Conservation (phyloP, 805 yeast species). For the Ogataea ramenticola region DNA sequence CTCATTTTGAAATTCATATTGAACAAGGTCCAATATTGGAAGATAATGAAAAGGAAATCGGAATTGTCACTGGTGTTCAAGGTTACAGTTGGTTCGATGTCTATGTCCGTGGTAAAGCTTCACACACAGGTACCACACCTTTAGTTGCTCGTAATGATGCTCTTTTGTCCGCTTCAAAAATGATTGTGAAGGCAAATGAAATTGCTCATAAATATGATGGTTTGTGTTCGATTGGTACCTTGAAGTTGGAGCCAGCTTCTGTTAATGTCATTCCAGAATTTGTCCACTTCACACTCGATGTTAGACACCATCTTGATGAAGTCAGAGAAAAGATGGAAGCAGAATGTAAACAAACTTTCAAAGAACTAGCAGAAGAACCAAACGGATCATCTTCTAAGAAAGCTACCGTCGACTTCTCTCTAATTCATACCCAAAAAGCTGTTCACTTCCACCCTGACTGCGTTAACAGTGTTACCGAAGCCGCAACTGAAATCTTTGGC, state of each 20-base stretch:
- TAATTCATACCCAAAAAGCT: slow-evolving; percentile 45
- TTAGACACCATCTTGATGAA: slow-evolving; percentile 47
- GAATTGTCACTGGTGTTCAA: slow-evolving; percentile 62
- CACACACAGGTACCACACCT: slow-evolving; percentile 74
- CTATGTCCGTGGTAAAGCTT: slow-evolving; percentile 53
- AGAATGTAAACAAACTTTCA: slow-evolving; percentile 32
- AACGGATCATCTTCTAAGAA: slow-evolving; percentile 21
- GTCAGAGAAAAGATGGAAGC: slow-evolving; percentile 27
- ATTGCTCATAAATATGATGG: slow-evolving; percentile 47
- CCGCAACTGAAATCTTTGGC: slow-evolving; percentile 46
- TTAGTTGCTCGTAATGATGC: slow-evolving; percentile 56
- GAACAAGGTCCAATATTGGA: slow-evolving; percentile 75
- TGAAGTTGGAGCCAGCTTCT: slow-evolving; percentile 50
- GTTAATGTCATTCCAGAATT: slow-evolving; percentile 63
- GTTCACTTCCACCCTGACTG: slow-evolving; percentile 48
- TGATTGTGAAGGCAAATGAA: slow-evolving; percentile 49
- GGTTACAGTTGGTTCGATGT: slow-evolving; percentile 58
- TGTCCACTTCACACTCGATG: slow-evolving; percentile 54
- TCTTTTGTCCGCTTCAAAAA: slow-evolving; percentile 46
- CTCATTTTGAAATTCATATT: slow-evolving; percentile 69
- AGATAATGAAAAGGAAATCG: slow-evolving; percentile 45
- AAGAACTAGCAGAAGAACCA: slow-evolving; percentile 24
- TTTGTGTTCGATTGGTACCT: slow-evolving; percentile 50
- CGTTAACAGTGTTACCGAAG: slow-evolving; percentile 41
- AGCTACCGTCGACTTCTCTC: slow-evolving; percentile 34